Conservation (phyloP, 176 grass and related monocot species). For the Musa itinerans region DNA sequence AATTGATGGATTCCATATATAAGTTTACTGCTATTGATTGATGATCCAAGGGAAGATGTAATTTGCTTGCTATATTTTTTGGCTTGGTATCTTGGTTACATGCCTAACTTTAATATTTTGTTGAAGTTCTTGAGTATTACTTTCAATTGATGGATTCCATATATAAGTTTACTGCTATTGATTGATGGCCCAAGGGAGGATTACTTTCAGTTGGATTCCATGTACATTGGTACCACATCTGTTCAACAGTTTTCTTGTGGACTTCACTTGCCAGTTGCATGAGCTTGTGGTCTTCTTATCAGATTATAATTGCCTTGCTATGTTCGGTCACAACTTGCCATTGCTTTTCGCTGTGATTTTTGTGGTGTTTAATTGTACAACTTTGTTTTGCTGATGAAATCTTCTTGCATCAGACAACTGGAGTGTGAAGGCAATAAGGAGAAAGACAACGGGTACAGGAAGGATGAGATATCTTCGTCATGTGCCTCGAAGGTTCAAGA, state of each 20-base stretch:
- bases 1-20: background rate
- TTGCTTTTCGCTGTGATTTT: background rate
- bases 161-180: too few species aligned
- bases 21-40: background rate
- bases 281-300: background rate
- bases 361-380: background rate
- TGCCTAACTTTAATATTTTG: too few species aligned
- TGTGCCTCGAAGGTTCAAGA: conserved; percentile 67
- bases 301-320: background rate
- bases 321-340: background rate
- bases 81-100: too few species aligned
- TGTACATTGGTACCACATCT: background rate
- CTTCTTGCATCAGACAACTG: conserved; percentile 50
- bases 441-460: conserved; percentile 79
- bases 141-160: background rate
- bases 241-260: background rate
- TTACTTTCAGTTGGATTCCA: background rate
- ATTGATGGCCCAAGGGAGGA: background rate
- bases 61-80: background rate
- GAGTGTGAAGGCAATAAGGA: conserved; percentile 85
- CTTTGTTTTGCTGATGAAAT: background rate
- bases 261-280: background rate
- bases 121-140: background rate
- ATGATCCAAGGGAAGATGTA: background rate
- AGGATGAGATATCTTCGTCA: conserved; percentile 93